These are phyloP conservation scores for Coriaria nepalensis DNA, from an alignment of 306 rosid species.

Conservation along the genomic window DNA sequence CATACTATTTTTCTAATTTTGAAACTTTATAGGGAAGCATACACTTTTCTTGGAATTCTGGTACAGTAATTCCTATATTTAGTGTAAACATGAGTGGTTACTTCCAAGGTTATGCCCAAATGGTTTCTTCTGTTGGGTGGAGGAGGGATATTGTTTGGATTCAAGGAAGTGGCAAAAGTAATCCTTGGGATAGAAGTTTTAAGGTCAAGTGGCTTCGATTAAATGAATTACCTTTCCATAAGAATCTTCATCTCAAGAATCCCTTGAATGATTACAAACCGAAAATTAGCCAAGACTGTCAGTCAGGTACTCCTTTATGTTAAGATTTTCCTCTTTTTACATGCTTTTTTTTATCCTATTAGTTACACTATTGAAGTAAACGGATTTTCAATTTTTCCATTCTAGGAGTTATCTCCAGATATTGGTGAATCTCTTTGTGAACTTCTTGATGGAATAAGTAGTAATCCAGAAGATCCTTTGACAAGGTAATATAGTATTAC, in stretches of 20 bases:
- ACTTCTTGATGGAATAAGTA: conserved; percentile 48
- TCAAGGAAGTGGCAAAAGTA: conserved; percentile 49
- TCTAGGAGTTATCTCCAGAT: conserved; percentile 64
- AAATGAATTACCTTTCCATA: conserved; percentile 61
- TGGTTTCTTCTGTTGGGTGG: conserved; percentile 67
- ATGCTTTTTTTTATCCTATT: conserved; percentile 1
- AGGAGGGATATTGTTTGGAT: conserved; percentile 65
- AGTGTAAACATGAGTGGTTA: conserved; percentile 79
- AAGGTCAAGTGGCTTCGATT: conserved; percentile 61
- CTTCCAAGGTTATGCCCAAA: conserved; percentile 83
- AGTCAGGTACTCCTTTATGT: conserved; percentile 47
- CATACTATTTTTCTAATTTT: conserved; percentile 10
- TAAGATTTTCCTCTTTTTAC: conserved; percentile 1
- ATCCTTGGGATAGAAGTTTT: conserved; percentile 74
- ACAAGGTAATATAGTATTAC: conserved; percentile 27
- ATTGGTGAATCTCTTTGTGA: conserved; percentile 72
- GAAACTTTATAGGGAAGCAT: conserved; percentile 21
- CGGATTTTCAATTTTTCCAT: conserved; percentile 13
- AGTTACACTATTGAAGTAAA: conserved; percentile 9
- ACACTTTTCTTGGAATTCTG: conserved; percentile 48
- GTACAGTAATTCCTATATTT: conserved; percentile 53
- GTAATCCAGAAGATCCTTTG: conserved; percentile 14
- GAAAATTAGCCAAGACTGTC: conserved; percentile 81
- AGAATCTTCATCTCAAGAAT: conserved; percentile 70
- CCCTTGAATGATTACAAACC: conserved; percentile 75